Percentiles rank a stretch among this genome's conserved stretches.
These are phyloP conservation scores for Stephania cephalantha DNA, from an alignment of 164 flowering plant genomes.

Conservation along the genomic window DNA sequence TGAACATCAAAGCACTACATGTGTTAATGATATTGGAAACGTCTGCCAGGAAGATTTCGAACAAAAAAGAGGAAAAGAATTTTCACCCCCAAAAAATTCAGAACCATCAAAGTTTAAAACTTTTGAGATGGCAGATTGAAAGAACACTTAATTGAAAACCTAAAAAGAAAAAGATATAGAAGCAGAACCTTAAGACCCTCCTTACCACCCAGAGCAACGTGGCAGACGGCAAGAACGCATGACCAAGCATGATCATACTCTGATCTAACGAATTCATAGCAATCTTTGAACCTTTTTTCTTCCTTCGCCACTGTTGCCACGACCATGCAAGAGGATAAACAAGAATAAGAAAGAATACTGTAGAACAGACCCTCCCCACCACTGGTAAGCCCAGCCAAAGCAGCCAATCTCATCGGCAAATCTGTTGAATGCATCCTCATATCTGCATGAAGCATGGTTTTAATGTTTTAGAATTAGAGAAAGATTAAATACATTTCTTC, in stretches of 20 bases:
- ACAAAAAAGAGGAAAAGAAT: neutral
- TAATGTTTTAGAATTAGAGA: neutral
- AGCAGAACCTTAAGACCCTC: conserved; percentile 86
- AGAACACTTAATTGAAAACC: neutral
- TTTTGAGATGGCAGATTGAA: neutral
- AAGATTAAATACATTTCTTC: neutral
- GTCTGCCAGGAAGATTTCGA: neutral
- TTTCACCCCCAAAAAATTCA: neutral
- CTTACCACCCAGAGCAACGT: conserved; percentile 96
- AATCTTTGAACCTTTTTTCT: conserved; percentile 63
- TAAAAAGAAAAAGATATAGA: neutral
- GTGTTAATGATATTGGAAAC: neutral
- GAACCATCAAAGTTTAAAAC: no score
- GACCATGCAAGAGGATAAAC: conserved; percentile 92
- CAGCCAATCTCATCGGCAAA: conserved; percentile 91
- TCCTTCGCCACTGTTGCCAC: conserved; percentile 84
- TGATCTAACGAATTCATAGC: conserved; percentile 93
- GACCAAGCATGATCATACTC: conserved; percentile 96
- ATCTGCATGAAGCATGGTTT: conserved; percentile 35
- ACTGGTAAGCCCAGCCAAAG: conserved; percentile 78
- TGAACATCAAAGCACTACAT: neutral
- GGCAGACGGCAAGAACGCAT: conserved; percentile 97
- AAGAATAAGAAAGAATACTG: conserved; percentile 59
- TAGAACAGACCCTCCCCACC: conserved; percentile 97
- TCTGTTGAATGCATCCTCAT: conserved; percentile 88